Base-by-base conservation (phyloP, 1,284 basidiomycete genomes). In the Rhodotorula sp. region DNA sequence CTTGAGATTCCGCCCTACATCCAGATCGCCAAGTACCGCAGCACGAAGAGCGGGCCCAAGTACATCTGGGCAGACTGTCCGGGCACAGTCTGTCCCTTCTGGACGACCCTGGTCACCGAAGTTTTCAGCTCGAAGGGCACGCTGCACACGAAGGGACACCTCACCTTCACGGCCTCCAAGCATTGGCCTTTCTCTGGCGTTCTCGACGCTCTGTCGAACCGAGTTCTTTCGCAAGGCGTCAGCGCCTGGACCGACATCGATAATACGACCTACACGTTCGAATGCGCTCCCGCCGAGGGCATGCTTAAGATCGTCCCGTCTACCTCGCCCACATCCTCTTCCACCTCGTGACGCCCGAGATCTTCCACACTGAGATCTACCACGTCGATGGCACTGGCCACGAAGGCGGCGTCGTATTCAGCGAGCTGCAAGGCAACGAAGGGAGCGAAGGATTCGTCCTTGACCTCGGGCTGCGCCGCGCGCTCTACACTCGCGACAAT, bases 291-390 rank as follows among this genome's bases (percentile, higher is more conserved):
- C 65, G 88, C 89, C 68, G 91, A 96, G 77, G 96, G 96, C 1
- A 96, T 99, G 79, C 83, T 99, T 52, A 90, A 94, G 76, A 86
- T 99, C 71, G 83, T 99, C 28, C 68, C 0, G 89, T 99, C 74
- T 99, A 93, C 79, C 85, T 99, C 52, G 95, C 99, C 80, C 96
- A 99, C 80, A 91, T 99, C 73, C 86, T 99, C 61, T 95, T 96
- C 80, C 94, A 96, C 8, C 97, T 94, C 0, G 87, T 99, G 70
- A 94, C 92, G 16, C 86, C 92, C 71, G 87, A 90, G 64, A 91
- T 92, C 57, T 98, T 93, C 76, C 84, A 90, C 20, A 99, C 96
- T 16, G 95, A 99, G 83, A 90, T 89, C 64, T 71, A 78, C 63
- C 52, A 99, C 80, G 87, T 98, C 77, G 90, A 98, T 80, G 86